phyloP scores from a whole-genome alignment of 768 basidiomycete species.

The Mycena filopes region DNA sequence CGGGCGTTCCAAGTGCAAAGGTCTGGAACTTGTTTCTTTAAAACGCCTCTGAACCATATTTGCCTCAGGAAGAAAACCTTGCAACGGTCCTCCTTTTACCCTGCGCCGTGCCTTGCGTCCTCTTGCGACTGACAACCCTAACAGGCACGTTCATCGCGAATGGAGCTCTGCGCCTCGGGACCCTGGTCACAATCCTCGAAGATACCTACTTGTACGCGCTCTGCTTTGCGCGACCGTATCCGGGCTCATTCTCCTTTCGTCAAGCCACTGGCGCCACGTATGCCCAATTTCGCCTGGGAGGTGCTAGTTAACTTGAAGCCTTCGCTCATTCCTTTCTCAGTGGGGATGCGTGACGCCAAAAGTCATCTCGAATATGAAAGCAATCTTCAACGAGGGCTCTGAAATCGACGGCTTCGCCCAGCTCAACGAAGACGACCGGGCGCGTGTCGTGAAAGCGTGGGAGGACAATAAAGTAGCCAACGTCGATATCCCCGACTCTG shows the following conservation, averaged over 20 bases:
- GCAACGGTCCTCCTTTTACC: conserved; percentile 58
- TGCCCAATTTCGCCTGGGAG: too few species aligned
- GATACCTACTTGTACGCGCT: conserved; percentile 68
- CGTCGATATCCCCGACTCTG: conserved; percentile 84
- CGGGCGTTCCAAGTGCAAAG: conserved; percentile 82
- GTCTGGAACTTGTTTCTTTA: conserved; percentile 43
- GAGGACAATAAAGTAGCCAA: conserved; percentile 80
- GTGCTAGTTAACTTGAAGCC: too few species aligned
- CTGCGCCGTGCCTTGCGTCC: background rate
- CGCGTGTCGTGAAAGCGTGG: conserved; percentile 76
- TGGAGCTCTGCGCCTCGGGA: conserved; percentile 78
- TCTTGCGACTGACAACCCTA: conserved; percentile 24
- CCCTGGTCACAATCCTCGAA: conserved; percentile 78
- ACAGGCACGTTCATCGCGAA: conserved; percentile 78
- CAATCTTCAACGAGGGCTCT: conserved; percentile 60
- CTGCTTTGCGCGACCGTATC: conserved; percentile 7
- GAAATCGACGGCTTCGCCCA: conserved; percentile 95
- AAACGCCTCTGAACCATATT: too few species aligned
- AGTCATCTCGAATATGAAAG: conserved; percentile 72
- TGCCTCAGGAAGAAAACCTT: conserved; percentile 79
- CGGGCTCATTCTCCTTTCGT: background rate
- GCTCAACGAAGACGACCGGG: conserved; percentile 74
- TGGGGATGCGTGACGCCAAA: conserved; percentile 84
- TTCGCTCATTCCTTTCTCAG: too few species aligned
- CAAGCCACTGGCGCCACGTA: conserved; percentile 85